phyloP scores from a whole-genome alignment of 345 rosid species.

The Moringa oleifera region DNA sequence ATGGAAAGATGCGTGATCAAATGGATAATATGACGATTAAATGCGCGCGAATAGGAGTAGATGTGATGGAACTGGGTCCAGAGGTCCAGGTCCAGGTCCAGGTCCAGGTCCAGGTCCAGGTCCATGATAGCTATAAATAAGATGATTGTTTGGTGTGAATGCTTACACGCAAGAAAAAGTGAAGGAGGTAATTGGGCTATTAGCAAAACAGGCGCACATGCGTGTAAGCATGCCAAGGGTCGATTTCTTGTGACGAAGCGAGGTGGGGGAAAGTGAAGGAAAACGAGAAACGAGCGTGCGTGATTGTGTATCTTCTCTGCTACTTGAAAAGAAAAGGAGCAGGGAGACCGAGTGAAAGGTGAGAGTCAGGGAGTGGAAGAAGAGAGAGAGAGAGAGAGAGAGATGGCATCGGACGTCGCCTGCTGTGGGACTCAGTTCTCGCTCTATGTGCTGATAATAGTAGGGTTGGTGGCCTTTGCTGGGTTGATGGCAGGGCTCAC shows the following conservation, averaged over 20 bases:
- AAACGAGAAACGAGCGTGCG: not conserved
- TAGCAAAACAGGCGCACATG: not conserved
- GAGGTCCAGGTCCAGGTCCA: no score
- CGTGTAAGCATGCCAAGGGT: not conserved
- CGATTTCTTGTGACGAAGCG: not conserved
- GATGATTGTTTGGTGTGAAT: not conserved
- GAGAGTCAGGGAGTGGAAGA: not conserved
- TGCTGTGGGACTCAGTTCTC: constrained; percentile 55
- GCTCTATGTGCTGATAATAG: constrained; percentile 36
- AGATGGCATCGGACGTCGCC: constrained; percentile 29
- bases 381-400: not conserved
- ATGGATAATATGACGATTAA: no score
- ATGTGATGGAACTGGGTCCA: no score
- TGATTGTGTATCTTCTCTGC: not conserved
- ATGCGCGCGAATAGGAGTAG: no score
- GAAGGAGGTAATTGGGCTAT: no score
- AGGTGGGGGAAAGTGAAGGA: not conserved
- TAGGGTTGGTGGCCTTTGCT: constrained; percentile 68
- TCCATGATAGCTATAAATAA: not conserved
- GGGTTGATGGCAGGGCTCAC: constrained; percentile 97
- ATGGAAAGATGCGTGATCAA: not conserved
- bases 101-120: not conserved
- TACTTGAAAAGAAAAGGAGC: no score
- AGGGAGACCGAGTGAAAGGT: no score
- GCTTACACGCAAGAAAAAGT: not conserved